Evolutionary conservation across 1,284 basidiomycete species (phyloP).

Genomic region (Cryptococcus maquisensis): DNA sequence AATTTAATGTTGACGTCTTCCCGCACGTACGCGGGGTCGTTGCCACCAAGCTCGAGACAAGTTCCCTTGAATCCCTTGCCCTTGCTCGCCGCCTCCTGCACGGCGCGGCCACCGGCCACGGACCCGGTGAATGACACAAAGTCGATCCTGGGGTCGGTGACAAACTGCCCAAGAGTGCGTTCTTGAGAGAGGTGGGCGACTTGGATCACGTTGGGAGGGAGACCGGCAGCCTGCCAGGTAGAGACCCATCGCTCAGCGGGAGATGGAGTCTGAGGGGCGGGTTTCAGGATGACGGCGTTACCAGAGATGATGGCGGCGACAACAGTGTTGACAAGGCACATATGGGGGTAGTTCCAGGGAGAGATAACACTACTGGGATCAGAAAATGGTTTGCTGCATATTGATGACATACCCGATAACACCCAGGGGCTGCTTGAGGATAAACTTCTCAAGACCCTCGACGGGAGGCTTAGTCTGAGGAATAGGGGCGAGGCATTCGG

Average conservation of each 20-base stretch:
- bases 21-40: slow-evolving; percentile 77
- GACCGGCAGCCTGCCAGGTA: slow-evolving; percentile 66
- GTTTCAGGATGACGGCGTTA: slow-evolving; percentile 85
- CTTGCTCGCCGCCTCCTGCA: slow-evolving; percentile 47
- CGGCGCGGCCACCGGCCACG: slow-evolving; percentile 53
- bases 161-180: slow-evolving; percentile 59
- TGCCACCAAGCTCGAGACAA: slow-evolving; percentile 72
- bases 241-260: slow-evolving; percentile 73
- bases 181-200: slow-evolving; percentile 72
- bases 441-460: slow-evolving; percentile 74
- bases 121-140: slow-evolving; percentile 91
- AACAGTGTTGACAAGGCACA: slow-evolving; percentile 82
- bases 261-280: slow-evolving; percentile 88
- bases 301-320: slow-evolving; percentile 80
- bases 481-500: slow-evolving; percentile 69
- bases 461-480: slow-evolving; percentile 69
- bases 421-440: slow-evolving; percentile 76
- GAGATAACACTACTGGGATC: slow-evolving; percentile 29
- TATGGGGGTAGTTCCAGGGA: slow-evolving; percentile 71
- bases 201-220: slow-evolving; percentile 71
- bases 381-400: slow-evolving; percentile 26
- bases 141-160: slow-evolving; percentile 64
- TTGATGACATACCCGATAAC: slow-evolving; percentile 69
- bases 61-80: slow-evolving; percentile 65
- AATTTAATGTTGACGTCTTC: slow-evolving; percentile 79